phyloP scores from a whole-genome alignment of 306 rosid species.

The Quercus berberidifolia region DNA sequence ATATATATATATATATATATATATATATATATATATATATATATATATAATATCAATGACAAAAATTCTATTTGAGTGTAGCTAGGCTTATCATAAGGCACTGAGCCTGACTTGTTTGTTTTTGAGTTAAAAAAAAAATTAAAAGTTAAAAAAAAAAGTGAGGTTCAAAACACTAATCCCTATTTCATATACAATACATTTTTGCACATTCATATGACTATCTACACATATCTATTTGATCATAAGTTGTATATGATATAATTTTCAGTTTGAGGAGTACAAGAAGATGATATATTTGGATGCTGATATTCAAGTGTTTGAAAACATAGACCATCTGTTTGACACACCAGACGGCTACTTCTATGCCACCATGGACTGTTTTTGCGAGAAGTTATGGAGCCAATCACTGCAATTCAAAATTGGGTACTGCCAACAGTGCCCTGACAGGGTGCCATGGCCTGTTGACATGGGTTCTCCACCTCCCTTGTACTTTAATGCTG shows the following conservation, averaged over 20 bases:
- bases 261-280: conserved; percentile 50
- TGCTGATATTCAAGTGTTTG: conserved; percentile 67
- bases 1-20: too few relatives aligned
- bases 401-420: conserved; percentile 43
- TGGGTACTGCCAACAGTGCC: conserved; percentile 70
- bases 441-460: conserved; percentile 53
- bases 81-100: too few relatives aligned
- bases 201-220: neutral
- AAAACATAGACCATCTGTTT: conserved; percentile 55
- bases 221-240: too few relatives aligned
- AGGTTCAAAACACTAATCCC: too few relatives aligned
- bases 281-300: conserved; percentile 66
- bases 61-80: too few relatives aligned
- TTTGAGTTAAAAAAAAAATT: too few relatives aligned
- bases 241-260: too few relatives aligned
- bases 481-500: conserved; percentile 62
- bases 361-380: conserved; percentile 66
- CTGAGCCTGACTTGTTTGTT: too few relatives aligned
- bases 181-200: neutral
- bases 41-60: too few relatives aligned
- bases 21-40: too few relatives aligned
- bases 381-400: conserved; percentile 67
- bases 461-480: conserved; percentile 46
- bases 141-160: too few relatives aligned
- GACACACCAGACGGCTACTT: conserved; percentile 42